Evolutionary conservation across 495 filamentous ascomycete genomes (phyloP), one percentile per base, ranked within the genome.

Genomic region (Hypoxylon cercidicola): DNA sequence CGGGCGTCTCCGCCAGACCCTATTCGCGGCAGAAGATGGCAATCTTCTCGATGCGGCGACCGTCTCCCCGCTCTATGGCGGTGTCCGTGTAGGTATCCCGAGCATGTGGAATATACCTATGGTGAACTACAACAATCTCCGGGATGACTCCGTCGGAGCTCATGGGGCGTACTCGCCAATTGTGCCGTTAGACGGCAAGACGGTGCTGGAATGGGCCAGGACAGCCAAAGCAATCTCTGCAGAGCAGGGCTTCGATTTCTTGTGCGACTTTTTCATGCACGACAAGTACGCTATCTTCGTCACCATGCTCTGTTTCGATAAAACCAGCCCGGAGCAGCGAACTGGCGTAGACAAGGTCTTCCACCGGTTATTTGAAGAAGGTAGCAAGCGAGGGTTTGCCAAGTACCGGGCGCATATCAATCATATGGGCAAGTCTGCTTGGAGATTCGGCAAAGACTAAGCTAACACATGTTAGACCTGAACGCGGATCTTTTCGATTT

Each of bases 251-350:
- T 75, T 79, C 10, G 78, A 80, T 63, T 55, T 76, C 45, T 66
- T 80, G 51, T 76, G 72, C 44, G 78, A 80, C 32, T 80, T 80
- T 57, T 79, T 79, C 58, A 78, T 80, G 78, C 73, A 75, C 15
- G 78, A 79, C 62, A 65, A 75, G 0, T 75, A 78, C 41, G 75
- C 76, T 6, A 74, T 80, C 35, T 64, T 78, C 21, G 77, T 80
- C 64, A 76, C 76, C 45, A 79, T 80, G 77, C 77, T 79, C 41
- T 73, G 71, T 8, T 80, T 77, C 63, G 78, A 79, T 53, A 77
- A 80, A 55, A 76, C 74, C 4, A 76, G 72, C 19, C 40, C 55
- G 16, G 69, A 67, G 53, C 72, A 76, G 46, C 73, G 76, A 32
- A 37, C 51, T 18, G 68, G 66, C 16, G 59, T 71, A 18, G 61